Conservation (phyloP, 2,329 filamentous ascomycete species). For the Claviceps monticola region DNA sequence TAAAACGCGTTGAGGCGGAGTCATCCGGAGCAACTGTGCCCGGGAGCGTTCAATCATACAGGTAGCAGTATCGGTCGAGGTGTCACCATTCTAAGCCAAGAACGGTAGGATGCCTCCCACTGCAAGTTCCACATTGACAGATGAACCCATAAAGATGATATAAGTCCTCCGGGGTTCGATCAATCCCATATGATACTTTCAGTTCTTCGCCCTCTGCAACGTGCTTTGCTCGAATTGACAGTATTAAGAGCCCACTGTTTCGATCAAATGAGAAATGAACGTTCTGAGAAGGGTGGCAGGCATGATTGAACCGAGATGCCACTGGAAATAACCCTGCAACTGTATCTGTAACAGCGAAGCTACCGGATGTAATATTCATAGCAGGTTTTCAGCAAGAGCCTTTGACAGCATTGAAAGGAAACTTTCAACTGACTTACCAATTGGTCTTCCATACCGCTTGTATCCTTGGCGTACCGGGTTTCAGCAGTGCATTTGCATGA, state of each 20-base stretch:
- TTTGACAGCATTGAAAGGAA: not conserved
- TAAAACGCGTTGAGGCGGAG: too few relatives aligned
- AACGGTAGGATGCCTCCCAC: constrained; percentile 8
- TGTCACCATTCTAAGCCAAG: not conserved
- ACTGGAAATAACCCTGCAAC: constrained; percentile 32
- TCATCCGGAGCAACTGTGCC: too few relatives aligned
- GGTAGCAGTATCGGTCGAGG: too few relatives aligned
- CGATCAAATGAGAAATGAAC: constrained; percentile 30
- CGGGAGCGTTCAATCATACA: too few relatives aligned
- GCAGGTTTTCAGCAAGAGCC: not conserved
- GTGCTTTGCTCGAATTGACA: constrained; percentile 22
- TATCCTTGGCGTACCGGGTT: constrained; percentile 15
- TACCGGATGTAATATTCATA: not conserved
- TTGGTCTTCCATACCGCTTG: constrained; percentile 32
- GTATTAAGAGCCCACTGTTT: constrained; percentile 20
- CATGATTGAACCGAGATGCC: constrained; percentile 45
- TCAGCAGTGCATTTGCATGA: constrained; percentile 18
- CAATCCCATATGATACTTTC: constrained; percentile 33
- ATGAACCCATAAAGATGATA: constrained; percentile 36
- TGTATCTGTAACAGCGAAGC: constrained; percentile 15
- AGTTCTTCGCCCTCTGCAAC: constrained; percentile 34
- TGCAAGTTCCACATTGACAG: constrained; percentile 36
- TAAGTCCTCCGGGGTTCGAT: constrained; percentile 21
- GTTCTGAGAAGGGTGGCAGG: constrained; percentile 30
- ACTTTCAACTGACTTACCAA: constrained; percentile 21